These are phyloP conservation scores for Dryadomyces quercus-mongolicae DNA, from an alignment of 2,329 filamentous ascomycete species.

Conservation along the genomic window DNA sequence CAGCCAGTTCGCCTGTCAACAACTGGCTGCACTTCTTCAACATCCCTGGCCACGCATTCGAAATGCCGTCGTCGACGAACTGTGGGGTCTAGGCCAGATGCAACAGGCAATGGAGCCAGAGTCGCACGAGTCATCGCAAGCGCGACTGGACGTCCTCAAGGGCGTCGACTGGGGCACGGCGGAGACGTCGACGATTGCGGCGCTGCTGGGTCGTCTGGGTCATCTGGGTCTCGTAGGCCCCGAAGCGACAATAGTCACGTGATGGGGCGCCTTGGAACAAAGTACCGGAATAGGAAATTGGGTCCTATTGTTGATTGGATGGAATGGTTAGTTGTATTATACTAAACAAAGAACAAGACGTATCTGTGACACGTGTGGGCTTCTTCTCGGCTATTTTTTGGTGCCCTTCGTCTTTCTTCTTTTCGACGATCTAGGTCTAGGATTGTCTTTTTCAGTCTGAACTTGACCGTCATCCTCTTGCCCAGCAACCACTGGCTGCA, in stretches of 20 bases:
- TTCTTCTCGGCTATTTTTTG: no score
- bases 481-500: no score
- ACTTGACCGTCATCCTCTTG: no score
- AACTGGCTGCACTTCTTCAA: constrained; percentile 59
- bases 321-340: background rate
- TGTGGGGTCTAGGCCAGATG: constrained; percentile 33
- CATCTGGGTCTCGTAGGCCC: background rate
- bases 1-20: constrained; percentile 44
- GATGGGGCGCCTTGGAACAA: background rate
- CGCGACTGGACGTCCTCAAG: constrained; percentile 21
- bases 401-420: no score
- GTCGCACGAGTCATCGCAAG: background rate
- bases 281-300: background rate
- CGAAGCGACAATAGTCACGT: background rate
- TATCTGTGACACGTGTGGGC: no score
- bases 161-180: constrained; percentile 46
- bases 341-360: no score
- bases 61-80: constrained; percentile 44
- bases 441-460: no score
- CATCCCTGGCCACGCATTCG: constrained; percentile 75
- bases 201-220: constrained; percentile 14
- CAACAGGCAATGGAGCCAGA: background rate
- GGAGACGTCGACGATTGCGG: constrained; percentile 32
- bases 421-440: no score
- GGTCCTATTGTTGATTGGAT: background rate